These are phyloP conservation scores for Acephala macrosclerotiorum DNA, from an alignment of 2,329 filamentous ascomycete species.

Conservation along the genomic window DNA sequence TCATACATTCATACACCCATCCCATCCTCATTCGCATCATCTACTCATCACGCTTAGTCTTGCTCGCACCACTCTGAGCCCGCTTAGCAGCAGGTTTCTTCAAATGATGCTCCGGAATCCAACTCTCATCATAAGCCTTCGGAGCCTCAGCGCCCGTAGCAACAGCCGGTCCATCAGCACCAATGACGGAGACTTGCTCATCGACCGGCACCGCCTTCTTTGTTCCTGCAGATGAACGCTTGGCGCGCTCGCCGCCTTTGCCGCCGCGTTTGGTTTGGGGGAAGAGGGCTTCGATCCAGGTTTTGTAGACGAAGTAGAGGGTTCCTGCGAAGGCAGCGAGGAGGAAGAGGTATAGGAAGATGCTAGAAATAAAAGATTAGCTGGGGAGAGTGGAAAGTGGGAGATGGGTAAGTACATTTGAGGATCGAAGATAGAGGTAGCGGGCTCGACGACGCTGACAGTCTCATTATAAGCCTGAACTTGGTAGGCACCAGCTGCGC, in stretches of 20 bases:
- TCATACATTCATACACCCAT: slow-evolving; percentile 4
- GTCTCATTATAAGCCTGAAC: slow-evolving; percentile 82
- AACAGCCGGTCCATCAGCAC: slow-evolving; percentile 56
- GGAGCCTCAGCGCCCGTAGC: slow-evolving; percentile 40
- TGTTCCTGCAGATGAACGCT: slow-evolving; percentile 64
- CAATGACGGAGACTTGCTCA: slow-evolving; percentile 68
- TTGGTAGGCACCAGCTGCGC: slow-evolving; percentile 74
- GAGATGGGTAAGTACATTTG: slow-evolving; percentile 82
- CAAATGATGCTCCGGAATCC: slow-evolving; percentile 70
- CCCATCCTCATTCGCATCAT: not conserved
- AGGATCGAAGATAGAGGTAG: slow-evolving; percentile 90
- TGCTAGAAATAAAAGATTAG: slow-evolving; percentile 59
- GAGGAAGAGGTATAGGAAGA: slow-evolving; percentile 97
- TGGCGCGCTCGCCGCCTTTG: slow-evolving; percentile 53
- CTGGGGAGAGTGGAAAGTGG: slow-evolving; percentile 18
- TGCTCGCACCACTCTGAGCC: slow-evolving; percentile 61
- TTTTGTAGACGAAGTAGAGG: slow-evolving; percentile 97
- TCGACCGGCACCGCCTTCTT: slow-evolving; percentile 69
- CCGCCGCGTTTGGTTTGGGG: slow-evolving; percentile 76
- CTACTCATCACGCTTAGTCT: slow-evolving; percentile 34
- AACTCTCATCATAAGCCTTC: slow-evolving; percentile 45
- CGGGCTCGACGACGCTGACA: slow-evolving; percentile 87
- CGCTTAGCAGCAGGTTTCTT: slow-evolving; percentile 80
- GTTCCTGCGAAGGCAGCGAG: slow-evolving; percentile 78
- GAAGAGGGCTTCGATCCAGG: slow-evolving; percentile 96